Conservation (phyloP, 495 filamentous ascomycete genomes). For the Coniosporium apollinis region DNA sequence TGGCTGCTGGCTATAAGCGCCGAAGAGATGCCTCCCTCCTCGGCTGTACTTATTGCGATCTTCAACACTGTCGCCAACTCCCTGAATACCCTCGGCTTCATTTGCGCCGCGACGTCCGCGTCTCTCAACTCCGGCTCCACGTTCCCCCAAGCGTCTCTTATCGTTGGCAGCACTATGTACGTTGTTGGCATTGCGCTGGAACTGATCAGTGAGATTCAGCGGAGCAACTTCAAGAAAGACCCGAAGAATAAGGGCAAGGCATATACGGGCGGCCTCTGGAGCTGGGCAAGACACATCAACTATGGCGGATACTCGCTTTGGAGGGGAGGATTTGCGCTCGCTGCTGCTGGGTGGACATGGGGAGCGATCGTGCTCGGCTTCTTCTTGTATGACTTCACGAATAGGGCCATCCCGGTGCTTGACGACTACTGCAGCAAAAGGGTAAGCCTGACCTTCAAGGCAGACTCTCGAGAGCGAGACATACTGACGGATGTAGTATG, state of each 20-base stretch:
- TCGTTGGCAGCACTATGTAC: conserved; percentile 15
- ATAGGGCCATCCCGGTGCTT: conserved; percentile 10
- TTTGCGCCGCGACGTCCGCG: conserved; percentile 10
- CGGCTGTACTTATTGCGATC: conserved; percentile 20
- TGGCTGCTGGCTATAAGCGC: conserved; percentile 24
- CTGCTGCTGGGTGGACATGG: conserved; percentile 16
- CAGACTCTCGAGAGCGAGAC: neutral
- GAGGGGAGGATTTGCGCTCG: conserved; percentile 16
- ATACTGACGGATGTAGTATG: conserved; percentile 13
- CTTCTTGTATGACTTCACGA: conserved; percentile 9
- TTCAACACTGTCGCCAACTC: conserved; percentile 35
- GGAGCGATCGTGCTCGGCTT: conserved; percentile 2
- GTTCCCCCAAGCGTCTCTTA: conserved; percentile 15
- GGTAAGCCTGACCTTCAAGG: conserved; percentile 5
- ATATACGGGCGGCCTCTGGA: conserved; percentile 11
- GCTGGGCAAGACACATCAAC: conserved; percentile 15
- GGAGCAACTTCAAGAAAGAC: conserved; percentile 9
- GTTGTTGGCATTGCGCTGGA: conserved; percentile 11
- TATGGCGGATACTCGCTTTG: conserved; percentile 18
- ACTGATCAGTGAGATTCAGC: conserved; percentile 12
- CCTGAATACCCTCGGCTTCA: conserved; percentile 16
- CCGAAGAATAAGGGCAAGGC: conserved; percentile 16
- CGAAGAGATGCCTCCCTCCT: conserved; percentile 26
- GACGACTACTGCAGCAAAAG: conserved; percentile 12
- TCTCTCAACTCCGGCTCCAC: conserved; percentile 1